Evolutionary conservation across 495 filamentous ascomycete genomes (phyloP).

Genomic region (Talaromyces liani): DNA sequence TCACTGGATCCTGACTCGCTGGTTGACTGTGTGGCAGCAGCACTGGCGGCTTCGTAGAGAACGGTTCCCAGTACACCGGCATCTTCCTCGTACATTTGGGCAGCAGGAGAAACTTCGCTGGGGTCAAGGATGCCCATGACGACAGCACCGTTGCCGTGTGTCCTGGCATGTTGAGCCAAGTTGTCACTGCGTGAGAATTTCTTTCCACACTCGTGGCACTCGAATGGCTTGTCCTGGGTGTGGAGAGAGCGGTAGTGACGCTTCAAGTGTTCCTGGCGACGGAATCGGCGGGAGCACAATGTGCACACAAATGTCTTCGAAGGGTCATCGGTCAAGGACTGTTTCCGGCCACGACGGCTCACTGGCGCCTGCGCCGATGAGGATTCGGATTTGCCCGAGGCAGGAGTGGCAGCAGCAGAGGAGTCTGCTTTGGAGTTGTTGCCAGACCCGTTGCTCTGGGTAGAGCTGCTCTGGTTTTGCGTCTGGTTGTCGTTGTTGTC

Average conservation of each 20-base stretch:
- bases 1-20: slow-evolving; percentile 49
- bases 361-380: slow-evolving; percentile 49
- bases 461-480: slow-evolving; percentile 7
- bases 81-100: slow-evolving; percentile 48
- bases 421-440: slow-evolving; percentile 13
- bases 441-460: slow-evolving; percentile 15
- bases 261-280: slow-evolving; percentile 97
- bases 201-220: slow-evolving; percentile 96
- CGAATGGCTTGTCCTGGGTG: slow-evolving; percentile 97
- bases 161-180: slow-evolving; percentile 89
- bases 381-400: slow-evolving; percentile 21
- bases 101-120: slow-evolving; percentile 42
- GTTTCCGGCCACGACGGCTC: slow-evolving; percentile 94
- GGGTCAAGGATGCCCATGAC: slow-evolving; percentile 79
- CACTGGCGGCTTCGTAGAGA: slow-evolving; percentile 69
- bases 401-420: slow-evolving; percentile 12
- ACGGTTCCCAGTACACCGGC: slow-evolving; percentile 57
- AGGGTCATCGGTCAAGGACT: slow-evolving; percentile 95
- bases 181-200: slow-evolving; percentile 99
- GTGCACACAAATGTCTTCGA: slow-evolving; percentile 98
- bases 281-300: slow-evolving; percentile 92
- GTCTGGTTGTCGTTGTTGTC: slow-evolving; percentile 12
- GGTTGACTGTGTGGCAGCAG: slow-evolving; percentile 47
- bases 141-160: slow-evolving; percentile 83
- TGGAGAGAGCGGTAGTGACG: slow-evolving; percentile 97